Evolutionary conservation across 139 green algal genomes (phyloP).

Genomic region (Microglena sp.): DNA sequence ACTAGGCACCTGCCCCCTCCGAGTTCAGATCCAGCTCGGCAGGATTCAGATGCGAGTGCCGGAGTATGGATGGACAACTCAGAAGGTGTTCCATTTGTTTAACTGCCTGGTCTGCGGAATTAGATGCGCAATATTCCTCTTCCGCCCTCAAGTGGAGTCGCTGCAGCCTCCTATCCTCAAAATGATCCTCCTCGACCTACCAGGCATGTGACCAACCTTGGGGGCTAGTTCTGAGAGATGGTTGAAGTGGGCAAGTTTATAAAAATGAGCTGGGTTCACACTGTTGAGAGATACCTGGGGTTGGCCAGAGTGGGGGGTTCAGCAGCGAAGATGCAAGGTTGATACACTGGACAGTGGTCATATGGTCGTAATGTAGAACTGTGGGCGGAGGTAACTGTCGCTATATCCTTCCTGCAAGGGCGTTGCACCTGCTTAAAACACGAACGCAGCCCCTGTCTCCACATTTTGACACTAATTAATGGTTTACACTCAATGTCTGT

Average conservation of each 20-base stretch:
- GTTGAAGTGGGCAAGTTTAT: too few species aligned
- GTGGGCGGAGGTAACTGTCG: too few species aligned
- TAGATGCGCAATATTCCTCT: slow-evolving; percentile 68
- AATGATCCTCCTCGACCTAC: slow-evolving; percentile 76
- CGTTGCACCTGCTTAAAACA: too few species aligned
- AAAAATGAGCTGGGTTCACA: not conserved
- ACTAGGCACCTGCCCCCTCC: not conserved
- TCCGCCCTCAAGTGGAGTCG: slow-evolving; percentile 45
- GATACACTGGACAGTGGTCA: too few species aligned
- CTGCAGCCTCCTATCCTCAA: slow-evolving; percentile 36
- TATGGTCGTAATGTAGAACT: not conserved
- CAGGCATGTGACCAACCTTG: slow-evolving; percentile 24
- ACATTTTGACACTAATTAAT: too few species aligned
- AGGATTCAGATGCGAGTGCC: slow-evolving; percentile 88
- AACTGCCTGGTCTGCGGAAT: slow-evolving; percentile 79
- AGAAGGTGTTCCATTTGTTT: slow-evolving; percentile 98
- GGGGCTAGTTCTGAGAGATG: not conserved
- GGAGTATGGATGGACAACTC: slow-evolving; percentile 98
- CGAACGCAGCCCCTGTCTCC: too few species aligned
- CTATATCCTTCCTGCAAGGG: too few species aligned
- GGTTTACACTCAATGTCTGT: too few species aligned
- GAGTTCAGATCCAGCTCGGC: slow-evolving; percentile 64
- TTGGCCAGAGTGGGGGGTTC: not conserved
- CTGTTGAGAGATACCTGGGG: not conserved
- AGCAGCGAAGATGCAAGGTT: too few species aligned